Conservation (phyloP, 352 stramenopile species). For the Phytophthora citricola region DNA sequence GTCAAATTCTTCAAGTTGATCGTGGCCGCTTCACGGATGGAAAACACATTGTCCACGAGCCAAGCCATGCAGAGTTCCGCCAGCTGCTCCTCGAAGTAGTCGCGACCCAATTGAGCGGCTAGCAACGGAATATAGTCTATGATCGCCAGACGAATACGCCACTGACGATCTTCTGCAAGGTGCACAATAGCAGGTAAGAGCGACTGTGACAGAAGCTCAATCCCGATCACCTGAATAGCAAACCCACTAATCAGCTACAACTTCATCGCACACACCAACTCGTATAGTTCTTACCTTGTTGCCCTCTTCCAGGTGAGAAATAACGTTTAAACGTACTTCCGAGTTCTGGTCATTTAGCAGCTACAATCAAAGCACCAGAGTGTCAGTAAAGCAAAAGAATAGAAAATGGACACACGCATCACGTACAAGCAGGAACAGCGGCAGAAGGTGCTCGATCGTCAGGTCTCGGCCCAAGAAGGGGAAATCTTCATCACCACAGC, state of each 20-base stretch:
- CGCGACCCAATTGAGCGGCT: constrained; percentile 93
- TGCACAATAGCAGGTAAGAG: constrained; percentile 98
- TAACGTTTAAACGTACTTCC: constrained; percentile 98
- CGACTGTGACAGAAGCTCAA: constrained; percentile 97
- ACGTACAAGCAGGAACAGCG: constrained; percentile 92
- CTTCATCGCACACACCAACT: too few species aligned
- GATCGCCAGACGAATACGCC: constrained; percentile 97
- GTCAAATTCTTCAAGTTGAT: constrained; percentile 96
- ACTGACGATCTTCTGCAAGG: constrained; percentile 98
- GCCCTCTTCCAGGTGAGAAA: constrained; percentile 96
- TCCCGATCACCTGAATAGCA: constrained; percentile 91
- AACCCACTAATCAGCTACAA: not conserved
- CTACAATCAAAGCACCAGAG: constrained; percentile 33
- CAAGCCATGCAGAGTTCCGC: constrained; percentile 95
- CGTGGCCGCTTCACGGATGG: constrained; percentile 96
- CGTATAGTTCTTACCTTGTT: constrained; percentile 76
- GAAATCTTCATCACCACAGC: constrained; percentile 96
- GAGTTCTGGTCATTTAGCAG: constrained; percentile 97
- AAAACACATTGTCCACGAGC: constrained; percentile 97
- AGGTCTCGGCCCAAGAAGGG: constrained; percentile 94
- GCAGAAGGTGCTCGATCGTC: constrained; percentile 94
- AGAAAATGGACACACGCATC: not conserved
- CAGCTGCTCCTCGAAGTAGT: constrained; percentile 98
- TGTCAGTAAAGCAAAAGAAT: constrained; percentile 7
- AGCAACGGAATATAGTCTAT: constrained; percentile 99